Conservation (phyloP, 164 flowering plant species). For the Macadamia integrifolia region DNA sequence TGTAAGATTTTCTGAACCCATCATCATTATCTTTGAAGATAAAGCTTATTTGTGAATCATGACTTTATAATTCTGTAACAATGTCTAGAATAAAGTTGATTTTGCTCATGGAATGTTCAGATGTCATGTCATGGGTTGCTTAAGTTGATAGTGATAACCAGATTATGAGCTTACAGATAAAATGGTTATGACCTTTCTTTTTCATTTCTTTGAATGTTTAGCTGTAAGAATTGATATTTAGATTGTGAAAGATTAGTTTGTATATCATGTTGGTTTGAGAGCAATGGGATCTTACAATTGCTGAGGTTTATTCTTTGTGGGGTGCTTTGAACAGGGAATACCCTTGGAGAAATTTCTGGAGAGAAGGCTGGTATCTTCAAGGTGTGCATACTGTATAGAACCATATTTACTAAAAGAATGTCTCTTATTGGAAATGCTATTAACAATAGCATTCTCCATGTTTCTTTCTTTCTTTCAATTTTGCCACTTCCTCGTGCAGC, state of each 20-base stretch:
- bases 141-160: neutral
- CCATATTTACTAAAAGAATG: neutral
- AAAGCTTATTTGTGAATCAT: too few species aligned
- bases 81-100: too few species aligned
- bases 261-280: neutral
- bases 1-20: neutral
- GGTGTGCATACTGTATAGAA: slow-evolving; percentile 33
- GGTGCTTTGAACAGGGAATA: slow-evolving; percentile 53
- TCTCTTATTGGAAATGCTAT: neutral
- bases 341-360: slow-evolving; percentile 91
- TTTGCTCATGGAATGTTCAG: too few species aligned
- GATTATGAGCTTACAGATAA: neutral
- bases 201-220: neutral
- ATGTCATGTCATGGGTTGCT: neutral
- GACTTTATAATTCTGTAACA: too few species aligned
- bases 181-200: too few species aligned
- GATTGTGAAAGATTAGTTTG: neutral
- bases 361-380: slow-evolving; percentile 98
- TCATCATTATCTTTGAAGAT: too few species aligned
- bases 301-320: slow-evolving; percentile 2
- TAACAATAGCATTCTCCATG: neutral
- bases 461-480: neutral
- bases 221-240: neutral
- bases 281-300: neutral
- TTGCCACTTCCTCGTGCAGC: slow-evolving; percentile 29